Conservation (phyloP, 2,329 filamentous ascomycete genomes). For the Venturiaceae sp. region DNA sequence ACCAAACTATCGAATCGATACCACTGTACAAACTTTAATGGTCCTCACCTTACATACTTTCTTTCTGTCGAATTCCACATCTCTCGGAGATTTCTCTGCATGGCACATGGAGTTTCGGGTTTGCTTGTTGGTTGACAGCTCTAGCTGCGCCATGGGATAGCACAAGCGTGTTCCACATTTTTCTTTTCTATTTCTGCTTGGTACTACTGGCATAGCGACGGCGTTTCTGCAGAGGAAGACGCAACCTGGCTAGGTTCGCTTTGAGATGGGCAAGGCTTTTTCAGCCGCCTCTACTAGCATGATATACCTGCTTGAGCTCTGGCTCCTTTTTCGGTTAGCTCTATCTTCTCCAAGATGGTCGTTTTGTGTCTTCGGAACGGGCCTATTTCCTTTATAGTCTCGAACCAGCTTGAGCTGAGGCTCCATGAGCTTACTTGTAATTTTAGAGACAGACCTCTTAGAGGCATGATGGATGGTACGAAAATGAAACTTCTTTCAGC, state of each 20-base stretch:
- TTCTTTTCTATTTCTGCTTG: not conserved
- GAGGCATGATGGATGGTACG: not conserved
- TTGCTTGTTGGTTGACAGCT: not conserved
- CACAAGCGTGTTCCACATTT: not conserved
- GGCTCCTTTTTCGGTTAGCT: not conserved
- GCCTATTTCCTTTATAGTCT: not conserved
- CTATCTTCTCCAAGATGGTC: not conserved
- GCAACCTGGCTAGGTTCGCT: not conserved
- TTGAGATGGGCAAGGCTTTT: not conserved
- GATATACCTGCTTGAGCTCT: not conserved
- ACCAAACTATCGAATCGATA: not conserved
- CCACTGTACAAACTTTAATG: not conserved
- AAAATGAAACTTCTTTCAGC: not conserved
- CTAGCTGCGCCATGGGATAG: not conserved
- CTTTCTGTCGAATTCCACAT: not conserved
- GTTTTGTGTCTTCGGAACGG: not conserved
- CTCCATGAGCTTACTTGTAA: slow-evolving; percentile 1
- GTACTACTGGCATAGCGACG: not conserved
- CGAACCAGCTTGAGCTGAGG: slow-evolving; percentile 1
- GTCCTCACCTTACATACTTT: not conserved
- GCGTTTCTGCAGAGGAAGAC: not conserved
- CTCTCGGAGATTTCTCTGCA: not conserved
- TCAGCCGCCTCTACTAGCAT: not conserved
- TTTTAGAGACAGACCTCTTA: not conserved
- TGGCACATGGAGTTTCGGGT: not conserved